Conservation (phyloP, 495 filamentous ascomycete species). For the Xylaria castorea region DNA sequence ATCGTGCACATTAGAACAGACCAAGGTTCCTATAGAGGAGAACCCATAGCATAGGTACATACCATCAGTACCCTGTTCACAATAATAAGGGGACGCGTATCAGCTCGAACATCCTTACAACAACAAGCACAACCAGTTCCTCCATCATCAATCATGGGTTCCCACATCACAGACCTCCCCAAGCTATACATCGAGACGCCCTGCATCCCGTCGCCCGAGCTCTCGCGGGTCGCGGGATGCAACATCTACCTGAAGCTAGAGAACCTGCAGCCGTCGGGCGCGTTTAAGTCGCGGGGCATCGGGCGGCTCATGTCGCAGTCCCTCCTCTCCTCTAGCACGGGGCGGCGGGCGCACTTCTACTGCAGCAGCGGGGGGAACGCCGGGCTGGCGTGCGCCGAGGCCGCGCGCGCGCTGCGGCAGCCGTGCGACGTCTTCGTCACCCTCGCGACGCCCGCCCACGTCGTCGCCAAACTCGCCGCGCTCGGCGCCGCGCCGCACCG, state of each 20-base stretch:
- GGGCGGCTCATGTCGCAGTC: constrained; percentile 76
- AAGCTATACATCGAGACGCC: constrained; percentile 77
- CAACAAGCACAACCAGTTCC: not conserved
- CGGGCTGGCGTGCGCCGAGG: constrained; percentile 86
- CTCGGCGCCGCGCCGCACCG: constrained; percentile 77
- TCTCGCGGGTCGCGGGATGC: constrained; percentile 76
- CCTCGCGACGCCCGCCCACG: constrained; percentile 66
- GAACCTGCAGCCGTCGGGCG: constrained; percentile 88
- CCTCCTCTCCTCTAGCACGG: constrained; percentile 42
- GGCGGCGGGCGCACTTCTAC: constrained; percentile 75
- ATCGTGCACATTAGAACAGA: not conserved
- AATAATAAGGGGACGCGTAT: not conserved
- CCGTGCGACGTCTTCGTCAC: constrained; percentile 87
- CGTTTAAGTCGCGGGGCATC: constrained; percentile 94
- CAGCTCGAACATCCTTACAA: not conserved
- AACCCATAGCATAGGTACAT: too few relatives aligned
- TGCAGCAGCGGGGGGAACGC: constrained; percentile 90
- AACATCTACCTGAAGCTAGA: constrained; percentile 93
- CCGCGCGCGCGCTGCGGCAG: constrained; percentile 70
- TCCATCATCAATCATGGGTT: constrained; percentile 44
- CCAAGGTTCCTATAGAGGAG: too few relatives aligned
- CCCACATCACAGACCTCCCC: constrained; percentile 43
- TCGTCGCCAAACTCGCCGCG: constrained; percentile 72
- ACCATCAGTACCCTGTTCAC: too few relatives aligned
- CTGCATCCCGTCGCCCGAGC: constrained; percentile 67